A percentile compares a stretch with the other conserved stretches of the same genome.
phyloP scores from a whole-genome alignment of 2,329 filamentous ascomycete genomes.

The Colletotrichum salicis region DNA sequence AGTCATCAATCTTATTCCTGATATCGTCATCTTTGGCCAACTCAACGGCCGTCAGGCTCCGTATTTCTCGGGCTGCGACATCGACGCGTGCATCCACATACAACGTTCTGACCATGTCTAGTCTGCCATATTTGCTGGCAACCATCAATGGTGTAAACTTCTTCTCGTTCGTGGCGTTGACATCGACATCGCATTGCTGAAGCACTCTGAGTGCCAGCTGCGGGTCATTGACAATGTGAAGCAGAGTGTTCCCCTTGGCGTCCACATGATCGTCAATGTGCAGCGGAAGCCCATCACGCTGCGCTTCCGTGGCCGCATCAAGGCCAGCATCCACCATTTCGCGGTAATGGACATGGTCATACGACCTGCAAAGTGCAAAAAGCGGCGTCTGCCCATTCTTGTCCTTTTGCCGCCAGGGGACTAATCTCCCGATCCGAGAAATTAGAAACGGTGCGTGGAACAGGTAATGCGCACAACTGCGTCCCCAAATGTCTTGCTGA shows the following conservation, averaged over 20 bases:
- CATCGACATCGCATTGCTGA: slow-evolving; percentile 89
- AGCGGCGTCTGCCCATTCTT: slow-evolving; percentile 98
- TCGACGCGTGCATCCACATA: slow-evolving; percentile 92
- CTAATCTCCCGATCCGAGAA: slow-evolving; percentile 75
- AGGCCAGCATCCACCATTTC: slow-evolving; percentile 88
- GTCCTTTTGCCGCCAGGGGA: slow-evolving; percentile 92
- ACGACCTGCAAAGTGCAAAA: slow-evolving; percentile 93
- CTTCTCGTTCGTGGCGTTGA: slow-evolving; percentile 95
- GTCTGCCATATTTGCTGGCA: slow-evolving; percentile 95
- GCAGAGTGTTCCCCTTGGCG: slow-evolving; percentile 88
- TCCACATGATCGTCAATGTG: slow-evolving; percentile 95
- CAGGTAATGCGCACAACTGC: slow-evolving; percentile 93
- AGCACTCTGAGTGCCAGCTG: slow-evolving; percentile 80
- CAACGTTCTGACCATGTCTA: slow-evolving; percentile 89
- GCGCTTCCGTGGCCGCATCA: slow-evolving; percentile 75
- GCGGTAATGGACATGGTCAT: slow-evolving; percentile 89
- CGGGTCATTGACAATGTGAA: slow-evolving; percentile 95
- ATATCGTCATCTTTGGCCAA: slow-evolving; percentile 98
- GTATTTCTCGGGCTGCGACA: slow-evolving; percentile 81
- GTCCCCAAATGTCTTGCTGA: slow-evolving; percentile 83
- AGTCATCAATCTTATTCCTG: slow-evolving; percentile 93
- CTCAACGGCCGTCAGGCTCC: slow-evolving; percentile 93
- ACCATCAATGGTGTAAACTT: slow-evolving; percentile 97
- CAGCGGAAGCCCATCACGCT: slow-evolving; percentile 81
- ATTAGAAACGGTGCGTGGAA: slow-evolving; percentile 91